phyloP scores from a whole-genome alignment of 495 filamentous ascomycete species.

The Talaromyces ruber region DNA sequence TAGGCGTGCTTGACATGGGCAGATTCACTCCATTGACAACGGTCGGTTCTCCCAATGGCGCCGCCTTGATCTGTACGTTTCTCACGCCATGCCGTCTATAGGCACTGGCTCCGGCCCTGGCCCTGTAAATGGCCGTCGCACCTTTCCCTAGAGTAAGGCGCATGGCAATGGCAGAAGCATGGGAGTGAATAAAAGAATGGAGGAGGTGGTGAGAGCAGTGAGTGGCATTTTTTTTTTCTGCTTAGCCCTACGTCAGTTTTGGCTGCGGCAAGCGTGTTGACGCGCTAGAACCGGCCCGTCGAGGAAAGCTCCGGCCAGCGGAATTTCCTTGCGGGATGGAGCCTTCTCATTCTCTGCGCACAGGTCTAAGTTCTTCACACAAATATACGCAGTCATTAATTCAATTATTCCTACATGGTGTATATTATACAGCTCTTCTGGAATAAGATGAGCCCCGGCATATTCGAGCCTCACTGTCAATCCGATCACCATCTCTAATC shows the following conservation, averaged over 20 bases:
- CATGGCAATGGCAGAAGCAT: constrained; percentile 17
- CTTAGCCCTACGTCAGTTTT: constrained; percentile 26
- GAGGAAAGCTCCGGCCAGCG: constrained; percentile 13
- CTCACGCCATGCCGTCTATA: constrained; percentile 11
- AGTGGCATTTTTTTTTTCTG: not conserved
- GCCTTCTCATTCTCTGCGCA: not conserved
- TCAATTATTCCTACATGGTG: not conserved
- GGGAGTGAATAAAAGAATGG: constrained; percentile 1
- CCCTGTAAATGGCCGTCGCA: constrained; percentile 28
- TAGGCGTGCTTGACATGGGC: constrained; percentile 30
- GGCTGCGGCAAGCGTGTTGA: not conserved
- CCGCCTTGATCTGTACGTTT: constrained; percentile 36
- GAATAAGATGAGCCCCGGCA: not conserved
- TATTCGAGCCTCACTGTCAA: not conserved
- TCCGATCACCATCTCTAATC: not conserved
- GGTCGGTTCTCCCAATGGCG: constrained; percentile 26
- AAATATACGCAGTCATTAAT: not conserved
- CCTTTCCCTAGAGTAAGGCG: constrained; percentile 30
- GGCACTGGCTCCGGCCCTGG: not conserved
- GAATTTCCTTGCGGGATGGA: not conserved
- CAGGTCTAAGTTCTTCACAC: not conserved
- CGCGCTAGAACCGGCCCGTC: constrained; percentile 1
- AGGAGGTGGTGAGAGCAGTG: constrained; percentile 1
- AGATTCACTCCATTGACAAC: constrained; percentile 29
- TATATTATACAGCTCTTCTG: not conserved